Evolutionary conservation across 1,284 basidiomycete genomes (phyloP).

Genomic region (Leccinum subrobustum): DNA sequence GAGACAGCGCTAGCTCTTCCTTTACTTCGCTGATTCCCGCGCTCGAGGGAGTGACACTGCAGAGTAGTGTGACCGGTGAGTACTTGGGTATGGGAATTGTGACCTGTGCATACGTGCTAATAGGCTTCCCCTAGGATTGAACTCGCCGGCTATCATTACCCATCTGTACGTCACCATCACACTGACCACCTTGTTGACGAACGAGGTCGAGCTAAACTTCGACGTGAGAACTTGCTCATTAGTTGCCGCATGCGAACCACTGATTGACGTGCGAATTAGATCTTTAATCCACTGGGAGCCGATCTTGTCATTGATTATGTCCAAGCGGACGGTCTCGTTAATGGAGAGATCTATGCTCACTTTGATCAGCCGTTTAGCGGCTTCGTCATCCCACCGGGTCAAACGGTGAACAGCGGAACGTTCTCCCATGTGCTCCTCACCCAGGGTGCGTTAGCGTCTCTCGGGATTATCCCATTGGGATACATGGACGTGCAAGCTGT

Average conservation of each 20-base stretch:
- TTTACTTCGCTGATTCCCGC: constrained; percentile 61
- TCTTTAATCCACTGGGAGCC: constrained; percentile 57
- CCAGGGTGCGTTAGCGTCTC: constrained; percentile 52
- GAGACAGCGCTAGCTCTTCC: constrained; percentile 59
- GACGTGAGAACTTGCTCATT: constrained; percentile 39
- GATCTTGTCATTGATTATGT: constrained; percentile 54
- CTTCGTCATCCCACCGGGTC: constrained; percentile 56
- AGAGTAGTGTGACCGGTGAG: constrained; percentile 48
- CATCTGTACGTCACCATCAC: constrained; percentile 52
- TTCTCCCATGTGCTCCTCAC: constrained; percentile 57
- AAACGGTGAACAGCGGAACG: constrained; percentile 55
- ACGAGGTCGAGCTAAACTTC: constrained; percentile 53
- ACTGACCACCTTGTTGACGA: constrained; percentile 46
- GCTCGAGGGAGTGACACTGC: constrained; percentile 54
- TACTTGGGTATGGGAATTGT: neutral
- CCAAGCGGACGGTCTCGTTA: constrained; percentile 53
- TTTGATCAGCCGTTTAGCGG: constrained; percentile 53
- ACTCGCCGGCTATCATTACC: constrained; percentile 41
- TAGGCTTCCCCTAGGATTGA: constrained; percentile 37
- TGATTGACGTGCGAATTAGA: constrained; percentile 29
- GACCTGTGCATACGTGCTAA: constrained; percentile 1
- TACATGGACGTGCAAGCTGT: constrained; percentile 52
- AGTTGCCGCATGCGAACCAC: neutral
- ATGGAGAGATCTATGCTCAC: constrained; percentile 54
- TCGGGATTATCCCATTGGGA: constrained; percentile 54